Conservation (phyloP, 164 flowering plant species). For the Umbilicus rupestris region DNA sequence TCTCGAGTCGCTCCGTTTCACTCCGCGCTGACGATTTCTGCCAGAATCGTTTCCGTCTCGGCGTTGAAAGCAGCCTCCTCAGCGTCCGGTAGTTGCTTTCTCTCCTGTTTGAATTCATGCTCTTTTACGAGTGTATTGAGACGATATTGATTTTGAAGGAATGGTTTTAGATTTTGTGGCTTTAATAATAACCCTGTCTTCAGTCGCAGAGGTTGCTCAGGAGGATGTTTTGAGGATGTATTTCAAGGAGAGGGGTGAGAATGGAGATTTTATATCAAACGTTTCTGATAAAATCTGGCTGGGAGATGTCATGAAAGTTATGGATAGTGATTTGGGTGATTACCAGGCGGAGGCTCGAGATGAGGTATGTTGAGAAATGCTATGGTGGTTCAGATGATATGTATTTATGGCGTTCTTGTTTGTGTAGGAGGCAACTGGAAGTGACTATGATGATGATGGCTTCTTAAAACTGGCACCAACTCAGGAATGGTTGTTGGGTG, state of each 20-base stretch:
- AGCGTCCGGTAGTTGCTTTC: no score
- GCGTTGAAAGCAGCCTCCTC: no score
- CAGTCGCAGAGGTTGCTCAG: slow-evolving; percentile 33
- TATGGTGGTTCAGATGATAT: background rate
- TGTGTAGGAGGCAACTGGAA: slow-evolving; percentile 22
- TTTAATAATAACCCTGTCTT: background rate
- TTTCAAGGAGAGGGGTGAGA: slow-evolving; percentile 52
- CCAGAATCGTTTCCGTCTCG: background rate
- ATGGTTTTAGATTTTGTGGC: background rate
- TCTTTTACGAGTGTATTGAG: no score
- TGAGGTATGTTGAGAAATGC: slow-evolving; percentile 21
- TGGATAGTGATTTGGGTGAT: slow-evolving; percentile 18
- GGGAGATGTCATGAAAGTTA: slow-evolving; percentile 18
- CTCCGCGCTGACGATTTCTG: background rate
- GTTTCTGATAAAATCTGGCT: slow-evolving; percentile 59
- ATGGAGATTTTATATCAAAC: slow-evolving; percentile 69
- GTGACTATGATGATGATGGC: slow-evolving; percentile 43
- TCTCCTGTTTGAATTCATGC: no score
- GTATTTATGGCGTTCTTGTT: background rate
- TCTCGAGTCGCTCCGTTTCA: background rate
- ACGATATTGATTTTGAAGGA: no score
- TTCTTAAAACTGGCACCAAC: slow-evolving; percentile 64
- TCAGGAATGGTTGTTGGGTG: slow-evolving; percentile 62
- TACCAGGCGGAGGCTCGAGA: slow-evolving; percentile 14
- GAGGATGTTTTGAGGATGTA: slow-evolving; percentile 62